Evolutionary conservation across 1,284 basidiomycete species (phyloP), one percentile per base, ranked within the genome.

Genomic region (Irpex lacteus): DNA sequence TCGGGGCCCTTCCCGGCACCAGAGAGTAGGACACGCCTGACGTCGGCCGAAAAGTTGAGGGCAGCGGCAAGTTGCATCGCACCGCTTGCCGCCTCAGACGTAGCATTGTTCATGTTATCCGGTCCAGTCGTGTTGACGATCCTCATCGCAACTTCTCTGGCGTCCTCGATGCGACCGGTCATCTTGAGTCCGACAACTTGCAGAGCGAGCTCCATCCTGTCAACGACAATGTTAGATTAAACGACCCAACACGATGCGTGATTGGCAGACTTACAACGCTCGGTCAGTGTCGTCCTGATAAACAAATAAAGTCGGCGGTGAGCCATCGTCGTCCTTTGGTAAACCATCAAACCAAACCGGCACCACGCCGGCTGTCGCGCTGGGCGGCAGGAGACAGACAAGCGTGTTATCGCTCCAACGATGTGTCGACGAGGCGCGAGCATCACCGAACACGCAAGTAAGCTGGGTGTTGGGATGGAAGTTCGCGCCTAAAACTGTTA

Each of bases 181-280:
- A 98, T 96, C 80, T 97, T 96, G 67, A 98, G 79, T 1, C 96
- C 96, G 32, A 98, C 95, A 7, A 98, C 95, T 73, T 97, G 95
- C 5, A 98, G 80, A 58, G 96, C 96, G 62, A 98, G 85, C 75
- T 98, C 96, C 95, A 98, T 96, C 66, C 92, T 94, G 70, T 21
- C 56, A 69, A 64, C 64, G 65, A 55, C 15, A 38, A 4, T 21
- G n/a, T 66, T 40, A 65, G 53, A n/a, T 34, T 63, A 5, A 21
- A 26, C 50, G 53, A 15, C 34, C 63, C 5, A 9, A n/a, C 50
- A 18, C 21, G 3, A 26, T 26, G 21, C 3, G 3, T 26, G 21
- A 26, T 26, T 26, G 3, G 21, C 66, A 64, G 26, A 85, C 92
- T 77, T 74, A 94, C 87, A 98, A 79, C 13, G 92, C 89, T 61